Base-by-base conservation (phyloP, 768 basidiomycete genomes). In the Grammothele lineata region DNA sequence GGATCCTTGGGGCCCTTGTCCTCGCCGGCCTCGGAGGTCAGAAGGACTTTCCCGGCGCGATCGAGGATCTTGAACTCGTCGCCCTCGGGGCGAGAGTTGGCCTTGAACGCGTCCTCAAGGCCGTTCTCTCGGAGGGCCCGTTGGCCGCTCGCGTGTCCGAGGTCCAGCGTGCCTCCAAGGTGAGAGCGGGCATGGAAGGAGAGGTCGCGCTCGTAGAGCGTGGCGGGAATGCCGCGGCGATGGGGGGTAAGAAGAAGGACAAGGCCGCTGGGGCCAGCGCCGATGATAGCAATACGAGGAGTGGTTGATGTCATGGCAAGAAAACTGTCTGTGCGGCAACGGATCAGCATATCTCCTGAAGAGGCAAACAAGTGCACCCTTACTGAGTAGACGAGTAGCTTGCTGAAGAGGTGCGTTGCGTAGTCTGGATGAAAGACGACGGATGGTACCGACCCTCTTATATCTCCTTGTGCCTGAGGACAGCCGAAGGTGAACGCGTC, bases 221-320 rank as follows among this genome's bases (percentile, higher is more conserved):
- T 46, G 10, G 37, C 37, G 11, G 45, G 37, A 9, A 46, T 32
- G 19, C 38, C 45, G 21, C 30, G 26, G 7, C 27, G 40, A 19
- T 14, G 26, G 18, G 33, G 40, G 3, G 40, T 42, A 10, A 33
- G 37, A 30, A 34, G 37, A 30, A 46, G 37, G 22, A 40, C 37
- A n/a, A 46, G 38, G 14, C 45, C 45, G 19, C 26, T 30, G 3
- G 26, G 37, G 2, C 45, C 45, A 10, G 37, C 45, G 19, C 45
- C 45, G 26, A 46, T 39, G 45, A 46, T 46, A n/a, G 45, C 45
- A 21, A 46, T 46, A n/a, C 27, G 40, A 14, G 40, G 40, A n/a
- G n/a, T n/a, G n/a, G n/a, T n/a, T n/a, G n/a, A n/a, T n/a, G n/a
- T n/a, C n/a, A n/a, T n/a, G n/a, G n/a, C n/a, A n/a, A n/a, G n/a